phyloP scores from a whole-genome alignment of 306 rosid genomes.

The Pyrus pyrifolia region DNA sequence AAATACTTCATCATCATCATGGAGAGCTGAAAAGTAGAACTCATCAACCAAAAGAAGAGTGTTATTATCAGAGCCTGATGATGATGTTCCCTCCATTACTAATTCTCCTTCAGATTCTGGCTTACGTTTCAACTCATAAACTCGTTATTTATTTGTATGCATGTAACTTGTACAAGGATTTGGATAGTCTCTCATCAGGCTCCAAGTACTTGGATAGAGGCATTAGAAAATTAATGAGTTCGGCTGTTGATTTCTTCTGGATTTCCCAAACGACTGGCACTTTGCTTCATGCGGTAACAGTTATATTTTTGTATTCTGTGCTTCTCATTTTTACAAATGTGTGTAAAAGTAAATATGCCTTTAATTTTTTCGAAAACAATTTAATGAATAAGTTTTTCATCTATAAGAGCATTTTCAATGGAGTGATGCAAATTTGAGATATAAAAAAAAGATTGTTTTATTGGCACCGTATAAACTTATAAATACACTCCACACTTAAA shows the following conservation, averaged over 20 bases:
- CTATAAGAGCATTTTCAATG: no score
- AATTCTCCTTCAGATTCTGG: neutral
- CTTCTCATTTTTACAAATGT: neutral
- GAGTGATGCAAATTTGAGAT: no score
- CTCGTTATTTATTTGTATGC: neutral
- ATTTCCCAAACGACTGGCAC: neutral
- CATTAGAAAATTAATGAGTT: neutral
- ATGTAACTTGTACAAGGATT: neutral
- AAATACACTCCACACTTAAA: no score
- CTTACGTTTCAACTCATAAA: neutral
- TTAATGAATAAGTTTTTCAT: no score
- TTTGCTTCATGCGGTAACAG: neutral
- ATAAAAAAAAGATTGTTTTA: no score
- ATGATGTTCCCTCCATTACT: neutral
- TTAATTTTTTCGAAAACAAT: no score
- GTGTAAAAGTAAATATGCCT: no score
- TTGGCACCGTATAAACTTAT: no score
- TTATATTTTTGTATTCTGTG: neutral
- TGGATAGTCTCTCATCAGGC: neutral
- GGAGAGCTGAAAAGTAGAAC: constrained; percentile 48
- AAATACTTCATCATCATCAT: constrained; percentile 31
- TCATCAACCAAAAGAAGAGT: constrained; percentile 36
- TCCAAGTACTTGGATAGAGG: neutral
- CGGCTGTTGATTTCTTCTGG: neutral
- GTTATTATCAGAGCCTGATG: neutral